These are phyloP conservation scores for Spizellomyces punctatus DNA, from an alignment of 192 early-diverging fungal genomes.

Conservation along the genomic window DNA sequence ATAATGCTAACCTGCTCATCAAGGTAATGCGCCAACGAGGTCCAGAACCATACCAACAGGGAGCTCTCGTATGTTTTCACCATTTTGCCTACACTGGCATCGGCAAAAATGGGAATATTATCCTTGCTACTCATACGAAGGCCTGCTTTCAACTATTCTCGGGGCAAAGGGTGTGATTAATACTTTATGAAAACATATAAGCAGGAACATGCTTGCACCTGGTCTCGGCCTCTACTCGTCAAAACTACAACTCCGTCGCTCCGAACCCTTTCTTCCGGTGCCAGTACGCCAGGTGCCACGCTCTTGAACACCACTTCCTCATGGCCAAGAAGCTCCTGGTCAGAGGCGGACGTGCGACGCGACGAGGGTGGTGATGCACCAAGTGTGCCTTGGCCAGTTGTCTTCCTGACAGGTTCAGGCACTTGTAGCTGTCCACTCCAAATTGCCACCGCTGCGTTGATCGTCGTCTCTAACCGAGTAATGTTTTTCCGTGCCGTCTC, in stretches of 20 bases:
- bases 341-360: constrained; percentile 12
- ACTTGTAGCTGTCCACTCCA: constrained; percentile 8
- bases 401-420: no score
- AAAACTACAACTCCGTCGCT: constrained; percentile 19
- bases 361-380: constrained; percentile 6
- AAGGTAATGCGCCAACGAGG: constrained; percentile 8
- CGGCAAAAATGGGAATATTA: constrained; percentile 19
- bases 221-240: constrained; percentile 10
- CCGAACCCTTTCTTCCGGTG: constrained; percentile 16
- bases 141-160: constrained; percentile 15
- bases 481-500: constrained; percentile 11
- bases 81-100: constrained; percentile 2
- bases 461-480: constrained; percentile 6
- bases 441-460: constrained; percentile 1
- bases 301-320: constrained; percentile 27
- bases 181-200: no score
- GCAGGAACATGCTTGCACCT: no score
- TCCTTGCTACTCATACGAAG: constrained; percentile 24
- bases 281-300: constrained; percentile 16
- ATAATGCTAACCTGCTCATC: constrained; percentile 25
- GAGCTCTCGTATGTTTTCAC: constrained; percentile 20
- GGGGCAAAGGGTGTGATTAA: neutral
- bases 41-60: constrained; percentile 20
- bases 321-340: neutral
- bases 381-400: no score